phyloP scores from a whole-genome alignment of 176 grass and related monocot genomes.

The Elymus sibiricus region DNA sequence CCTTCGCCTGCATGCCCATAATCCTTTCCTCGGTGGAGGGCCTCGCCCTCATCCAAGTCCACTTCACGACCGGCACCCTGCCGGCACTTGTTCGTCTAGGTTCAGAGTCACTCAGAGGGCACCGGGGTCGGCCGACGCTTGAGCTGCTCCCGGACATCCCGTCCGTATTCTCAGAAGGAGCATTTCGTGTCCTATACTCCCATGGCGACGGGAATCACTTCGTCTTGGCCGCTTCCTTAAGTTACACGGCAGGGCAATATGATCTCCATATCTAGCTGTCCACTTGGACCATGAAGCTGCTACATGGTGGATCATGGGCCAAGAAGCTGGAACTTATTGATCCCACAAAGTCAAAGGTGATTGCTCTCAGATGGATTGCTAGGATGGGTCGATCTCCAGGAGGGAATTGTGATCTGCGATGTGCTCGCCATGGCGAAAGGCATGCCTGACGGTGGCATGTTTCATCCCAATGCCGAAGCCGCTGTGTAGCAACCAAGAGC shows the following conservation, averaged over 20 bases:
- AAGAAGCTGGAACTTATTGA: neutral
- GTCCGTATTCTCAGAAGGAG: neutral
- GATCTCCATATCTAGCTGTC: neutral
- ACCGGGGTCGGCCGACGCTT: neutral
- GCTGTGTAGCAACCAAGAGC: neutral
- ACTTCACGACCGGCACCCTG: neutral
- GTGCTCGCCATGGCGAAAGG: neutral
- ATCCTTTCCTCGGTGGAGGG: neutral
- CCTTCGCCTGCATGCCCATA: neutral
- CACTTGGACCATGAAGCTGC: neutral
- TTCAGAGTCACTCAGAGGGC: neutral
- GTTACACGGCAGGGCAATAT: neutral
- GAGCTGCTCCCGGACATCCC: neutral
- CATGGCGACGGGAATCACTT: neutral
- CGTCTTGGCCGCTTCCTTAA: neutral
- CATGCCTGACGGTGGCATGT: neutral
- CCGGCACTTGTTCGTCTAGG: neutral
- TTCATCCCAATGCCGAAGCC: neutral
- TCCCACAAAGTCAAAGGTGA: neutral
- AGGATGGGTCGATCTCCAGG: neutral
- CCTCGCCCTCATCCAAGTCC: neutral
- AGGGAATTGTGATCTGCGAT: neutral
- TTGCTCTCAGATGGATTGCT: neutral
- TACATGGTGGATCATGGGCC: neutral
- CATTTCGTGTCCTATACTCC: neutral